Evolutionary conservation across 305 asterid species (phyloP).

Genomic region (Rubia balearica): DNA sequence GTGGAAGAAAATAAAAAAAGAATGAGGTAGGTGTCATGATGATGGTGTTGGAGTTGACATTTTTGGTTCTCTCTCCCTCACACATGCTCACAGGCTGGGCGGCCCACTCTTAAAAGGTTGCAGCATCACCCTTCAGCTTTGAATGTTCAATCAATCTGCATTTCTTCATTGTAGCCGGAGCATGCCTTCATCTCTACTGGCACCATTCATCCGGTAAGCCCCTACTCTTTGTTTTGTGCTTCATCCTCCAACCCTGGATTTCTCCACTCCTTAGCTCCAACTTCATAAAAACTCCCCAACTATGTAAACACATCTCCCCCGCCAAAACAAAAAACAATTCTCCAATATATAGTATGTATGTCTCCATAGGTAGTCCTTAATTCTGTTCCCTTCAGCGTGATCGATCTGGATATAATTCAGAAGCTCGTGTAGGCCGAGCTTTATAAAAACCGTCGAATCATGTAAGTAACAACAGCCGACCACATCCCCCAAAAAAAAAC

Average conservation of each 20-base stretch:
- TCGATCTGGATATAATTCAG: slow-evolving; percentile 25
- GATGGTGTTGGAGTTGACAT: neutral
- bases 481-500: neutral
- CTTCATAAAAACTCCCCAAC: slow-evolving; percentile 26
- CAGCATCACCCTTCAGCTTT: neutral
- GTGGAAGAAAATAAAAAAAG: neutral
- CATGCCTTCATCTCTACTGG: no score
- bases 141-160: no score
- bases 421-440: slow-evolving; percentile 24
- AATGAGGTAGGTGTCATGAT: neutral
- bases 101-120: neutral
- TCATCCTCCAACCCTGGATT: slow-evolving; percentile 25
- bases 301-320: no score
- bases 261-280: slow-evolving; percentile 27
- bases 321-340: neutral
- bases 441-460: slow-evolving; percentile 30
- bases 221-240: neutral
- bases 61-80: neutral
- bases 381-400: slow-evolving; percentile 2
- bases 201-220: neutral
- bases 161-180: no score
- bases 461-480: slow-evolving; percentile 19
- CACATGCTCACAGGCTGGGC: neutral
- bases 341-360: neutral
- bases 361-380: neutral